phyloP scores from a whole-genome alignment of 1,284 basidiomycete species.

The Stygiomarasmius scandens region DNA sequence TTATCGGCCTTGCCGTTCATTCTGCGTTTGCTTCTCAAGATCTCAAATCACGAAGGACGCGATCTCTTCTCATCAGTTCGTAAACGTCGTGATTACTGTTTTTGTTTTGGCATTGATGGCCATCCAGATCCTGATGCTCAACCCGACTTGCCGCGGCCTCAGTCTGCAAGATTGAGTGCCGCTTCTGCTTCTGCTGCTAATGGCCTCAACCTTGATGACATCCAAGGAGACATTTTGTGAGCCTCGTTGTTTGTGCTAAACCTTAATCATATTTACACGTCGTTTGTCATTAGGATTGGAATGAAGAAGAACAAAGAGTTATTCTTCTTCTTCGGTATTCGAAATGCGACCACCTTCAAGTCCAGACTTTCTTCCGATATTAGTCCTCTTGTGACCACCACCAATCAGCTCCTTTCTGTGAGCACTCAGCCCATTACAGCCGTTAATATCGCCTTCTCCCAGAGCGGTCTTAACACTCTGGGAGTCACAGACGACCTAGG shows the following conservation, averaged over 20 bases:
- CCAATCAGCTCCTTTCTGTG: slow-evolving; percentile 23
- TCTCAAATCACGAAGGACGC: neutral
- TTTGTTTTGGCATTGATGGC: neutral
- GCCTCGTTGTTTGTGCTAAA: too few relatives aligned
- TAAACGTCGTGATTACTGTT: neutral
- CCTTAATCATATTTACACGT: neutral
- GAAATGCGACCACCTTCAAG: slow-evolving; percentile 25
- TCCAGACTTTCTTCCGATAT: slow-evolving; percentile 27
- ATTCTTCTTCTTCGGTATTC: slow-evolving; percentile 33
- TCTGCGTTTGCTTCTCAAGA: neutral
- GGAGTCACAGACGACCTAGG: slow-evolving; percentile 35
- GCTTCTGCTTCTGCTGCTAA: slow-evolving; percentile 3
- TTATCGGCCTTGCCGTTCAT: neutral
- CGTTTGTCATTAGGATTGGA: slow-evolving; percentile 21
- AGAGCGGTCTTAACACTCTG: slow-evolving; percentile 31
- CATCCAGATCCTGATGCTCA: slow-evolving; percentile 18
- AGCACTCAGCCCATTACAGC: slow-evolving; percentile 25
- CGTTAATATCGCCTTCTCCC: slow-evolving; percentile 35
- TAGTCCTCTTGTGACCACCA: slow-evolving; percentile 32
- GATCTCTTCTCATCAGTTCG: slow-evolving; percentile 8
- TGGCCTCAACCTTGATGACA: slow-evolving; percentile 22
- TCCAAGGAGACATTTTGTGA: slow-evolving; percentile 26
- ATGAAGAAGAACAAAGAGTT: slow-evolving; percentile 33
- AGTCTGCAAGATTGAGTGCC: too few relatives aligned
- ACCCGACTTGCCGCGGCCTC: slow-evolving; percentile 20